Base-by-base conservation (phyloP, 805 yeast genomes). In the Wickerhamiella siamensis region DNA sequence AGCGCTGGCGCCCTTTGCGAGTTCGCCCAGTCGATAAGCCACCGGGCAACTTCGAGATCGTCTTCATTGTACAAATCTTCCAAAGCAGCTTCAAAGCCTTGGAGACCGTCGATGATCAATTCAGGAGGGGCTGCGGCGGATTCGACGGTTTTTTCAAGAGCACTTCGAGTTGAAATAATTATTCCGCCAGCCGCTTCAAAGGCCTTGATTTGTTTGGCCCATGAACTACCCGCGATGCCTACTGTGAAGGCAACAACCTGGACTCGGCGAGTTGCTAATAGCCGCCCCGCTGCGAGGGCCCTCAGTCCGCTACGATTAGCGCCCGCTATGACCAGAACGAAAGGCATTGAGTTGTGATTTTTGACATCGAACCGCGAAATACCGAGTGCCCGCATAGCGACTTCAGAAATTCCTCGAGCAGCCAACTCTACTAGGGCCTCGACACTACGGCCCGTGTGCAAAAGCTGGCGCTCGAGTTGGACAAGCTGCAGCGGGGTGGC, bases 331-430 rank as follows among this genome's bases (percentile, higher is more conserved):
- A 79, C 61, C 12, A 84, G 63, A 2, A 82, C 78, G 42, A 83
- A 61, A 2, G 95, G 95, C 6, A 86, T 81, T 16, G 82, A 67
- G 55, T 86, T 84, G 54, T 78, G 83, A 56, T 81, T 81, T n/a
- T 66, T 63, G 22, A 69, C 64, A 31, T 75, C 69, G 43, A 83
- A 65, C 49, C 95, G 66, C 5, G 74, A 66, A 9, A 71, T 94
- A 10, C 93, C 86, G 17, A 86, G 64, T 16, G 75, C 69, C 40
- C 70, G 66, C 21, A 78, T 64, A 1, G 80, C 69, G 40, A 80
- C 61, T 31, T 65, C 69, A 2, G 81, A 70, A 21, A 84, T 62
- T 38, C 81, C 79, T 26, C 77, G 62, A 4, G 83, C 83, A 31
- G 83, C 75, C 40, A 74, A 74, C 57, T 84, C 95, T 14, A 71